Conservation (phyloP, 2,329 filamentous ascomycete genomes). For the Exophiala alcalophila region DNA sequence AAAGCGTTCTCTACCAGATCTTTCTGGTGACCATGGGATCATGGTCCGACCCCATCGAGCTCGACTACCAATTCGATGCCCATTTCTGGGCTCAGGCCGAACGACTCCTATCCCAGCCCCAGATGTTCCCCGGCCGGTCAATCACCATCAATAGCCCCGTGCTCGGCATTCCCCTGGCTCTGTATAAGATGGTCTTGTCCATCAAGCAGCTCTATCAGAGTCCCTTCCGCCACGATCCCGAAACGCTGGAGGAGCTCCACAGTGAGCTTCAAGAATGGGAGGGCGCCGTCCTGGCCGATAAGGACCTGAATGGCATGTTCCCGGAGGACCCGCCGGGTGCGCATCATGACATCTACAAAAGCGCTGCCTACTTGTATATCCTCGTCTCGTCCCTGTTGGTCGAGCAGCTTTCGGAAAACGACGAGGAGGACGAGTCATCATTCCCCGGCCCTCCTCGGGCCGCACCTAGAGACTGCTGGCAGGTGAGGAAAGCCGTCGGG, state of each 20-base stretch:
- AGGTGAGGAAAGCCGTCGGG: conserved; percentile 6
- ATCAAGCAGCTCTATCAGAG: conserved; percentile 15
- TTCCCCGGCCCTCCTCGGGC: conserved; percentile 7
- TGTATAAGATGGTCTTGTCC: conserved; percentile 19
- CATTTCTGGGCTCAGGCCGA: conserved; percentile 22
- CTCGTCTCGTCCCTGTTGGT: conserved; percentile 19
- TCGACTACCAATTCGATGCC: conserved; percentile 18
- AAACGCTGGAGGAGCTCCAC: conserved; percentile 13
- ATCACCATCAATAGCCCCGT: conserved; percentile 23
- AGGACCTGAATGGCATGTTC: conserved; percentile 3
- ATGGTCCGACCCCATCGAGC: conserved; percentile 13
- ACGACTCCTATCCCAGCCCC: conserved; percentile 13
- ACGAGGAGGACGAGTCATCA: not conserved
- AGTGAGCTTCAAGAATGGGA: conserved; percentile 23
- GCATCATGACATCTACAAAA: conserved; percentile 12
- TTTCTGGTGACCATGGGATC: conserved; percentile 20
- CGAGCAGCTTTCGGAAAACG: conserved; percentile 7
- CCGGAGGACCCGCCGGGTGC: not conserved
- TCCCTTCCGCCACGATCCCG: conserved; percentile 9
- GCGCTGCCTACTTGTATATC: conserved; percentile 19
- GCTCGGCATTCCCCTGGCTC: conserved; percentile 14
- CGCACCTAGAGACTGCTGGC: conserved; percentile 12
- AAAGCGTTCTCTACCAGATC: conserved; percentile 21
- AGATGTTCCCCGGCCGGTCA: conserved; percentile 14
- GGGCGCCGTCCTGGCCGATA: conserved; percentile 5